A percentile compares a stretch with the other conserved stretches of the same genome.
These are phyloP conservation scores for Dovyalis caffra DNA, from an alignment of 345 rosid species.

Conservation along the genomic window DNA sequence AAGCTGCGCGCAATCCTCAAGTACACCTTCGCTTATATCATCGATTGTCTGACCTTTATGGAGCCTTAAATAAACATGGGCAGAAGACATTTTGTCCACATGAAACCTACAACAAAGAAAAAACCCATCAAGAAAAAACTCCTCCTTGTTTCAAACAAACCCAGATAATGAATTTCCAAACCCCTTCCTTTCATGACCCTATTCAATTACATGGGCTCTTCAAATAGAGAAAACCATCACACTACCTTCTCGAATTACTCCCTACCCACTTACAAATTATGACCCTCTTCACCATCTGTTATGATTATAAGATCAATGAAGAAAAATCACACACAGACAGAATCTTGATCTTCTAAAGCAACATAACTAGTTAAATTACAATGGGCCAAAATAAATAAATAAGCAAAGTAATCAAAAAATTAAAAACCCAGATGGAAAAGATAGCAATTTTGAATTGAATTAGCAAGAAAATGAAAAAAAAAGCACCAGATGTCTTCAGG, in stretches of 20 bases:
- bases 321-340: not conserved
- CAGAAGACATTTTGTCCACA: constrained; percentile 98
- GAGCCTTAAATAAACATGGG: constrained; percentile 92
- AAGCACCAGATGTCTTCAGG: constrained; percentile 91
- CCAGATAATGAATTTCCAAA: not conserved
- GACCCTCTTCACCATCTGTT: too few species aligned
- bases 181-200: not conserved
- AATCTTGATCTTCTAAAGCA: not conserved
- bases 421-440: not conserved
- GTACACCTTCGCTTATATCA: constrained; percentile 74
- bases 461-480: not conserved
- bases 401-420: not conserved
- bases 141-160: not conserved
- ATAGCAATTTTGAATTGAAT: not conserved
- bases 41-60: constrained; percentile 85
- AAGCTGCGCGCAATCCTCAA: constrained; percentile 96
- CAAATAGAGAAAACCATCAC: not conserved
- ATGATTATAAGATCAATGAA: not conserved
- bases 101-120: constrained; percentile 71
- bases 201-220: not conserved
- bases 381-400: not conserved
- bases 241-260: not conserved
- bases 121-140: not conserved
- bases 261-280: not conserved
- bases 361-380: not conserved